phyloP scores from a whole-genome alignment of 495 filamentous ascomycete species.

The Lophiotrema nucula region DNA sequence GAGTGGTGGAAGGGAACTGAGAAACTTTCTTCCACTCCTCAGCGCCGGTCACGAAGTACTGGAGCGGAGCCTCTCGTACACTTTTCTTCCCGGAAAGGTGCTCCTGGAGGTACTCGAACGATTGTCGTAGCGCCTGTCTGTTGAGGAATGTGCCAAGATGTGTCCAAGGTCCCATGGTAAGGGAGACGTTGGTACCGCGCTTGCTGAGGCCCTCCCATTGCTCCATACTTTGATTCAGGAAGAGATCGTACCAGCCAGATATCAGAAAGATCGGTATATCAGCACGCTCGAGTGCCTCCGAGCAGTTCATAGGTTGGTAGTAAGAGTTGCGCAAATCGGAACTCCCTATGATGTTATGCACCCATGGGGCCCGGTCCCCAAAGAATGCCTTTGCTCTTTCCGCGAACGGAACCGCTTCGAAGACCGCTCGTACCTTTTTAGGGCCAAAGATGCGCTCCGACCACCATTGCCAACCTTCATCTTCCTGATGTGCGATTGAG shows the following conservation, averaged over 20 bases:
- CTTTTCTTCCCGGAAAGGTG: neutral
- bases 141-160: neutral
- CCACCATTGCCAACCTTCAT: neutral
- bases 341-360: neutral
- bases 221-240: slow-evolving; percentile 6
- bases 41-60: slow-evolving; percentile 15
- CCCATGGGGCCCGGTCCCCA: neutral
- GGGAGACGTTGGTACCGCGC: neutral
- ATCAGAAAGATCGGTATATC: slow-evolving; percentile 4
- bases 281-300: neutral
- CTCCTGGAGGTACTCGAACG: neutral
- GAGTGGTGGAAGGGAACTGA: neutral
- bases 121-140: neutral
- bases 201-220: neutral
- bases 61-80: neutral
- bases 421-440: neutral
- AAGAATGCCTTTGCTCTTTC: neutral
- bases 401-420: neutral
- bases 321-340: neutral
- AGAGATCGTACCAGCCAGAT: slow-evolving; percentile 12
- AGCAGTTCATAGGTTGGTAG: slow-evolving; percentile 1
- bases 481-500: slow-evolving; percentile 10
- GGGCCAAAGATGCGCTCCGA: neutral
- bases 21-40: slow-evolving; percentile 4
- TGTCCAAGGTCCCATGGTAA: slow-evolving; percentile 10